Base-by-base conservation (phyloP, 2,329 filamentous ascomycete species). In the Hymenoscyphus occultus region DNA sequence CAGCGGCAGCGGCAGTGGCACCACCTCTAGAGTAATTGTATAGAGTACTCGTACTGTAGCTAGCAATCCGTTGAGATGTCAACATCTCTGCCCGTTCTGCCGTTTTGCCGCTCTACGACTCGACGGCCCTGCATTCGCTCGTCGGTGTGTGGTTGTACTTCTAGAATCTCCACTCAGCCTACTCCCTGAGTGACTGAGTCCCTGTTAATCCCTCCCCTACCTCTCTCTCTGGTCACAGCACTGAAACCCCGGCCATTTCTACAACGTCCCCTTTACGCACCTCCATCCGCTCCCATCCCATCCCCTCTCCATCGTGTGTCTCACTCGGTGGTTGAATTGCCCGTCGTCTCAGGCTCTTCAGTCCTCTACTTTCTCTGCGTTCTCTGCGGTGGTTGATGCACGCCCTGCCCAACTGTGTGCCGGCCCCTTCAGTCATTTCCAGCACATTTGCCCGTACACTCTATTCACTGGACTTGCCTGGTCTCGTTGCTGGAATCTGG, bases 221-320 rank as follows among this genome's bases (percentile, higher is more conserved):
- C 22, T 12, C 19, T 7, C n/a, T 2, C 45, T 51, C 45, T 28
- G n/a, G 45, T 51, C 45, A 51, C 45, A 51, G 22, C n/a, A 51
- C 45, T 51, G 45, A 51, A 51, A 51, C 45, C 45, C 45, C n/a
- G 45, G 45, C n/a, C 45, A 48, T 13, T 48, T 48, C 22, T 51
- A 51, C 45, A 51, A 51, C 22, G n/a, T 51, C 45, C 6, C 45
- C 19, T 19, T n/a, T 10, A 16, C n/a, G 6, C 42, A n/a, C 45
- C 45, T 51, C 45, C 9, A 22, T 28, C 42, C 19, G n/a, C 45
- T 22, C 19, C n/a, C 45, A 22, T 19, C 45, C 14, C 45, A 51
- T 51, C 45, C 45, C n/a, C n/a, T 19, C 19, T 51, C 45, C 22
- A n/a, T 51, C 45, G n/a, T 51, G 45, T 51, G n/a, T 51, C 45